Percentiles rank a stretch among this genome's conserved stretches.
Evolutionary conservation across 2,329 filamentous ascomycete species (phyloP).

Genomic region (Meredithiella fracta): DNA sequence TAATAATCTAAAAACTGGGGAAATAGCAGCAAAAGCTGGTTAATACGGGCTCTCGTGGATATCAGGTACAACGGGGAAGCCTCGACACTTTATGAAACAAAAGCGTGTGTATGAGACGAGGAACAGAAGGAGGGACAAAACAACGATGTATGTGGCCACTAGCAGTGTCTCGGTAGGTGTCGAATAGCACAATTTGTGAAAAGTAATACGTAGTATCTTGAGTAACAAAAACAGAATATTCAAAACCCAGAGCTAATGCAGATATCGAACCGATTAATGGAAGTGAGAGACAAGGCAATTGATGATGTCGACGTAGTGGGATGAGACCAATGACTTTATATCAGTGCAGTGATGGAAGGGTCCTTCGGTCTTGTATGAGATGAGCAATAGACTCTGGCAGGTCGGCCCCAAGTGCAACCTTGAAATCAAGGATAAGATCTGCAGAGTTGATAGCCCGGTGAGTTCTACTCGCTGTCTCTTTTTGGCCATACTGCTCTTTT

Average conservation of each 20-base stretch:
- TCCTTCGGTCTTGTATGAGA: neutral
- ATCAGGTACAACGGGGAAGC: too few species aligned
- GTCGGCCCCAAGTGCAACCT: conserved; percentile 6
- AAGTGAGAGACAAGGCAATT: neutral
- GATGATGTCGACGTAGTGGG: neutral
- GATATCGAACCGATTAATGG: too few species aligned
- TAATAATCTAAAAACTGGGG: too few species aligned
- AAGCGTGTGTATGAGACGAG: too few species aligned
- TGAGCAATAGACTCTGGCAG: neutral
- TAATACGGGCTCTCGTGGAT: too few species aligned
- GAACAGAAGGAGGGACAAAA: neutral
- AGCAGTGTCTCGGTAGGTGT: neutral
- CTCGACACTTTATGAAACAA: too few species aligned
- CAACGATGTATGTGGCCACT: neutral
- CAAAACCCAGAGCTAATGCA: too few species aligned
- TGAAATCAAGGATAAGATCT: conserved; percentile 5
- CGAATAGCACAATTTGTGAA: neutral
- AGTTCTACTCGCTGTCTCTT: neutral
- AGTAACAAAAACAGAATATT: too few species aligned
- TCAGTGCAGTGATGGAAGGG: neutral
- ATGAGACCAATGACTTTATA: conserved; percentile 4
- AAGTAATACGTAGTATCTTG: too few species aligned
- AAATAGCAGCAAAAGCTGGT: too few species aligned
- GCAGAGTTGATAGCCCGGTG: conserved; percentile 3
- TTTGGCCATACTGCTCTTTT: too few species aligned